Evolutionary conservation across 2,329 filamentous ascomycete genomes (phyloP).

Genomic region (Monosporascus sp.): DNA sequence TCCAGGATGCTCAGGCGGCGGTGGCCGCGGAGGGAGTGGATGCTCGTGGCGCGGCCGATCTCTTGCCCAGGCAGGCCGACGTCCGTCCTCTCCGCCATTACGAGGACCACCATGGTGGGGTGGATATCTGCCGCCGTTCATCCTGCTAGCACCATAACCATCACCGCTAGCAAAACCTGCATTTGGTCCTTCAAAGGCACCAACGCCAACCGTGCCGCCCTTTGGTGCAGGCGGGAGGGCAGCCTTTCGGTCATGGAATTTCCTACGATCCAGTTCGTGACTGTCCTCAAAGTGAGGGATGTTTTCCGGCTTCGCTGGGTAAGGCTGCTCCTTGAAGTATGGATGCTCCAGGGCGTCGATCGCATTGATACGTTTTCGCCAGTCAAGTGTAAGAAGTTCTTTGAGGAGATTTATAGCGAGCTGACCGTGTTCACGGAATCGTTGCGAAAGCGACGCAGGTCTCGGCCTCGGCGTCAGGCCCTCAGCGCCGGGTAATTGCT

Average conservation of each 20-base stretch:
- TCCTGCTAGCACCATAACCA: slow-evolving; percentile 42
- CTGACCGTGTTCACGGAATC: slow-evolving; percentile 69
- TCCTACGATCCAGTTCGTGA: slow-evolving; percentile 91
- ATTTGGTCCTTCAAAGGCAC: slow-evolving; percentile 46
- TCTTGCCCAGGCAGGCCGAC: slow-evolving; percentile 50
- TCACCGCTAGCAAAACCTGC: slow-evolving; percentile 47
- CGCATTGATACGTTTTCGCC: slow-evolving; percentile 83
- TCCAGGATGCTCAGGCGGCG: slow-evolving; percentile 36
- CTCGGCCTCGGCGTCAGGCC: slow-evolving; percentile 58
- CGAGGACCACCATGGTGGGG: slow-evolving; percentile 25
- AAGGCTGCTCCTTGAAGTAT: slow-evolving; percentile 77
- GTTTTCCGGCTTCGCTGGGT: slow-evolving; percentile 76
- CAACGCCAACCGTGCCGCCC: slow-evolving; percentile 80
- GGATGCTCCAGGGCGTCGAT: slow-evolving; percentile 88
- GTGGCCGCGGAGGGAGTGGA: slow-evolving; percentile 43
- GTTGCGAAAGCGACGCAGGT: slow-evolving; percentile 60
- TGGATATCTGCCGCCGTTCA: slow-evolving; percentile 40
- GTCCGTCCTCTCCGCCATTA: slow-evolving; percentile 32
- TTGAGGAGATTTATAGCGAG: slow-evolving; percentile 73
- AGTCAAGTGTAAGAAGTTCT: slow-evolving; percentile 83
- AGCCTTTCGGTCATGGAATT: slow-evolving; percentile 80
- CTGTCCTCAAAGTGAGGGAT: slow-evolving; percentile 91
- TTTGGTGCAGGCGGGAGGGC: slow-evolving; percentile 85
- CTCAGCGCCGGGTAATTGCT: slow-evolving; percentile 73
- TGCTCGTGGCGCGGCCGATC: slow-evolving; percentile 35